Conservation (phyloP, 345 rosid genomes). For the Chamaenerion angustifolium region DNA sequence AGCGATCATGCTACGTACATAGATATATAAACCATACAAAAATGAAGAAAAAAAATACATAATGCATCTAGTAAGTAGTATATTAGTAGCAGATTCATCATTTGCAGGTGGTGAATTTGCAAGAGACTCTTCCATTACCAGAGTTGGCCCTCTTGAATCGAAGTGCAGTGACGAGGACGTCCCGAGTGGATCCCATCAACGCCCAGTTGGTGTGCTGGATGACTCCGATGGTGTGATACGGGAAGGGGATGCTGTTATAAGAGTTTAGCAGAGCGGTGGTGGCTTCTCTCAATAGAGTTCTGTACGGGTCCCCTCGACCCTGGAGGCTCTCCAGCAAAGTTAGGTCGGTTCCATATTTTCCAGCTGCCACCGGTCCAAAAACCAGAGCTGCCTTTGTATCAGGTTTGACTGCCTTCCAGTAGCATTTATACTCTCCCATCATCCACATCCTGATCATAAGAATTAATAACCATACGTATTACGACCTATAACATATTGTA, state of each 20-base stretch:
- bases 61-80: neutral
- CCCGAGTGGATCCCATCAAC: constrained; percentile 38
- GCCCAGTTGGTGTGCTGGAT: constrained; percentile 42
- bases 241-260: constrained; percentile 49
- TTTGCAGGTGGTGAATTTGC: constrained; percentile 21
- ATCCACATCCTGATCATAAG: constrained; percentile 43
- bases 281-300: constrained; percentile 65
- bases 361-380: constrained; percentile 46
- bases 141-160: constrained; percentile 64
- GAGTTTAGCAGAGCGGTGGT: constrained; percentile 81
- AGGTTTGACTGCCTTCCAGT: constrained; percentile 60
- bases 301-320: constrained; percentile 64
- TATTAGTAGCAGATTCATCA: neutral
- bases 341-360: constrained; percentile 45
- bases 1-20: too few species aligned
- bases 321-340: constrained; percentile 49
- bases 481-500: too few species aligned
- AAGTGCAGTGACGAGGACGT: constrained; percentile 42
- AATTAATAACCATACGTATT: too few species aligned
- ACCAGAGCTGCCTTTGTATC: constrained; percentile 53
- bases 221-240: constrained; percentile 33
- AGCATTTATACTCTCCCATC: constrained; percentile 56
- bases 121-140: constrained; percentile 26
- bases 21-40: neutral
- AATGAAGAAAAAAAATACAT: neutral